Base-by-base conservation (phyloP, 176 grass and related monocot species). In the Eleusine indica region DNA sequence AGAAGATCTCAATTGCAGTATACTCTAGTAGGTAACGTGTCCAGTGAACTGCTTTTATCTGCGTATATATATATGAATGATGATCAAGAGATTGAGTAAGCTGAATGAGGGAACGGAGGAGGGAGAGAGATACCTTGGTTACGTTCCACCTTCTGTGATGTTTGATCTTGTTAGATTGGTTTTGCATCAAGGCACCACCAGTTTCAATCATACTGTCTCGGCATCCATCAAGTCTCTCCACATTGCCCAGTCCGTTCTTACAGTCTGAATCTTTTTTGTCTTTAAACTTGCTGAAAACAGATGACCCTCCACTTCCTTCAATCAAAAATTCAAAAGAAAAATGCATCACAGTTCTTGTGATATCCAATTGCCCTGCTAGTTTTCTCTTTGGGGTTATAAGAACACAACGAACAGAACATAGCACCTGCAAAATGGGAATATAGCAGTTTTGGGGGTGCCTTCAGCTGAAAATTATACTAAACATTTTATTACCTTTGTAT, bases 1-100 rank as follows among this genome's bases (percentile, higher is more conserved):
- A 98, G 71, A 98, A 98, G 41, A 98, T 93, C 79, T 98, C 96
- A 40, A 84, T 87, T 85, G 96, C 96, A 74, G 92, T 98, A 77
- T 93, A 93, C 68, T 98, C 93, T 80, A 98, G 71, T 39, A 98
- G 84, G 68, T 95, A 95, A 6, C 96, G 93, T 73, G 96, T 98
- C 93, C 82, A 98, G 73, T 98, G 85, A 87, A 98, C 96, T 81
- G 92, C 86, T 90, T 86, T 93, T 93, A 98, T 92, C 96, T 98
- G 93, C 25, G 32, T 35, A 64, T 30, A 64, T 29, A 64, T 29
- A 28, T 29, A 30, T 14, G 22, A 13, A 64, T 29, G 61, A 2
- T 1, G 10, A 64, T 30, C 10, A 64, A 30, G 9, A 30, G 9
- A 29, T 29, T 64, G 25, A 64, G 61, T 10, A 64, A 64, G 61